Evolutionary conservation across 2,329 filamentous ascomycete genomes (phyloP), one percentile per base, ranked within the genome.

Genomic region (Ophiocordyceps robertsii): DNA sequence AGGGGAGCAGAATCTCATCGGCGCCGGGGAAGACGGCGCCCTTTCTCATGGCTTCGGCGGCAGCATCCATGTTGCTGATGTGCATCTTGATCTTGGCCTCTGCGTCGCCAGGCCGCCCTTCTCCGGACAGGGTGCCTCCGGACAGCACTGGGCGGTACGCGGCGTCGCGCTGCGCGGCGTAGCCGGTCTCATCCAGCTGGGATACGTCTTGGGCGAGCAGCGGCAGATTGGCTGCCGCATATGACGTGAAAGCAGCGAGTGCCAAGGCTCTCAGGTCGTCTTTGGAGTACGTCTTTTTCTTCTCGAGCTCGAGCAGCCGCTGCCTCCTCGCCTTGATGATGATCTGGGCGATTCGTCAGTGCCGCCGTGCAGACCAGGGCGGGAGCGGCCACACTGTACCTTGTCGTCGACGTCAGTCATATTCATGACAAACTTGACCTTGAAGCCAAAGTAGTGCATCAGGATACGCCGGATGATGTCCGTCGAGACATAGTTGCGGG

Each of bases 41-140:
- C n/a, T 61, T 57, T 37, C 63, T 60, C 43, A 78, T 69, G 7
- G 72, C 68, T 29, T 56, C 50, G 2, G 68, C 66, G 1, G 75
- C 74, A 24, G 68, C 58, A 39, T 67, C 67, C 66, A 73, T 73
- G 54, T 73, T 75, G 54, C 77, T 80, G 47, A 93, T 73, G 54
- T 94, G 85, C 86, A 94, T 93, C 64, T 89, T 93, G 50, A 86
- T 65, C 66, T 94, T 94, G 13, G 86, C 85, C 58, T 93, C 84
- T 43, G 80, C 78, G 54, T 94, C 87, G 7, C 82, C 76, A 0
- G 84, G 70, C 51, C 70, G 74, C 31, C 72, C 73, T 46, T 77
- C 72, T 1, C 71, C 73, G 3, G 67, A 64, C 33, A 79, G 58
- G 3, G 74, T 70, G 10, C 70, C 70, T 7, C 76, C 76, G 10